phyloP scores from a whole-genome alignment of 2,329 filamentous ascomycete genomes.

The Alternaria angustiovoidea region DNA sequence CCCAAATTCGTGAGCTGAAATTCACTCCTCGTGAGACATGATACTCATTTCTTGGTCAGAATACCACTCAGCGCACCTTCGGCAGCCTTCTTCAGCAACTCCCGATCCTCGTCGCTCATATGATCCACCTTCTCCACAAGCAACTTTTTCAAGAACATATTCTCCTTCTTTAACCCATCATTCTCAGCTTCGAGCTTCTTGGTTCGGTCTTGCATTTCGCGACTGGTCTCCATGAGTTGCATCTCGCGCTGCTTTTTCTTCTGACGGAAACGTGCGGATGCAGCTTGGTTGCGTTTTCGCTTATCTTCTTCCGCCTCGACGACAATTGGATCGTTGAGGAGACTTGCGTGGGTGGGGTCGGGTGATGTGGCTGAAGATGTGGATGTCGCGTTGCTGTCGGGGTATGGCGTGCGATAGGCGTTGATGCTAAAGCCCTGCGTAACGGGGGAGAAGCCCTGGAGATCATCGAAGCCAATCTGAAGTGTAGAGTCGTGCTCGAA shows the following conservation, averaged over 20 bases:
- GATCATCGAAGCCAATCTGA: conserved; percentile 37
- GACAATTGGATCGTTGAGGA: conserved; percentile 34
- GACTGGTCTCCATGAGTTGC: conserved; percentile 62
- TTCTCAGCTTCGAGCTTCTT: conserved; percentile 68
- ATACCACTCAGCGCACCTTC: conserved; percentile 23
- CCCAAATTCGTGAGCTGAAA: too few species aligned
- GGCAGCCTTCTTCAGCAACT: conserved; percentile 38
- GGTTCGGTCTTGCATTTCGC: conserved; percentile 85
- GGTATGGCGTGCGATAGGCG: conserved; percentile 42
- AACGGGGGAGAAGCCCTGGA: conserved; percentile 39
- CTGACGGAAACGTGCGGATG: conserved; percentile 85
- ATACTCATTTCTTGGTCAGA: too few species aligned
- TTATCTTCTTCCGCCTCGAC: conserved; percentile 82
- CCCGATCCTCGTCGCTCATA: conserved; percentile 48
- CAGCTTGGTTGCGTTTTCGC: conserved; percentile 86
- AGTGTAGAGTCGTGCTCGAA: conserved; percentile 37
- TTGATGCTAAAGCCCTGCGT: conserved; percentile 35
- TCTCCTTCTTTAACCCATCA: conserved; percentile 53
- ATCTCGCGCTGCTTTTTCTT: conserved; percentile 97
- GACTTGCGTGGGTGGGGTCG: conserved; percentile 24
- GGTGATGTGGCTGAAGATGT: conserved; percentile 37
- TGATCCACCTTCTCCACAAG: conserved; percentile 51
- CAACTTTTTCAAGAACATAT: conserved; percentile 47
- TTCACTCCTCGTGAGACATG: too few species aligned
- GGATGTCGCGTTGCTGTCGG: conserved; percentile 44